phyloP scores from a whole-genome alignment of 371 early-diverging fungal species.

The Parasitella parasitica region DNA sequence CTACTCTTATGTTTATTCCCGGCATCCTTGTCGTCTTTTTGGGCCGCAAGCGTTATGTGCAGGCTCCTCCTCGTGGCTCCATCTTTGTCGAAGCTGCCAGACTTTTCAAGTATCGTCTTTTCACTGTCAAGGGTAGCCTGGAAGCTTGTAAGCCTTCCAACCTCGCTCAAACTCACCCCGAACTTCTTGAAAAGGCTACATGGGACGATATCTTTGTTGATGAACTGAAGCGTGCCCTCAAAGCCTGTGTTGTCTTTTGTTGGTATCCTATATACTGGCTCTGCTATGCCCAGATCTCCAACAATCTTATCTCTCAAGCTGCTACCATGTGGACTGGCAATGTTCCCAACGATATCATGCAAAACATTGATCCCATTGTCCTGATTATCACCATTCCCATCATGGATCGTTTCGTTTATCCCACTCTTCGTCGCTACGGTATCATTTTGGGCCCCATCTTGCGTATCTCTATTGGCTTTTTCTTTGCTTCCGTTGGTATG shows the following conservation, averaged over 20 bases:
- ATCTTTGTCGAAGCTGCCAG: constrained; percentile 46
- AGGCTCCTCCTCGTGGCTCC: constrained; percentile 62
- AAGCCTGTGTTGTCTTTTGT: constrained; percentile 71
- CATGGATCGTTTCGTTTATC: constrained; percentile 71
- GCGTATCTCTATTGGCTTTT: constrained; percentile 76
- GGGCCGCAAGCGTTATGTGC: constrained; percentile 61
- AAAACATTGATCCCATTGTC: constrained; percentile 64
- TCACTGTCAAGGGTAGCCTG: constrained; percentile 32
- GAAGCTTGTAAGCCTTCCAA: constrained; percentile 44
- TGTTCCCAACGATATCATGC: constrained; percentile 66
- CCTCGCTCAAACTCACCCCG: constrained; percentile 34
- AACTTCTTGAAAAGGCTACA: constrained; percentile 29
- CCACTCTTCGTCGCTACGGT: constrained; percentile 61
- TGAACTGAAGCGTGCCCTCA: constrained; percentile 63
- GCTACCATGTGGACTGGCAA: constrained; percentile 69
- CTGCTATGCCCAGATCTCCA: constrained; percentile 72
- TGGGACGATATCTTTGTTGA: constrained; percentile 78
- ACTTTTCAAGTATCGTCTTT: constrained; percentile 18
- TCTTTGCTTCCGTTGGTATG: constrained; percentile 66
- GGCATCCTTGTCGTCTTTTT: constrained; percentile 60
- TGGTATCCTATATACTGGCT: constrained; percentile 82
- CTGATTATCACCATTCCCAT: constrained; percentile 72
- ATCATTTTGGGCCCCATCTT: constrained; percentile 67
- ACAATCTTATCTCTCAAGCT: constrained; percentile 75
- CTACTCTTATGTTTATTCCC: constrained; percentile 67